Conservation (phyloP, 169 alveolate species). For the Cryptosporidium meleagridis region DNA sequence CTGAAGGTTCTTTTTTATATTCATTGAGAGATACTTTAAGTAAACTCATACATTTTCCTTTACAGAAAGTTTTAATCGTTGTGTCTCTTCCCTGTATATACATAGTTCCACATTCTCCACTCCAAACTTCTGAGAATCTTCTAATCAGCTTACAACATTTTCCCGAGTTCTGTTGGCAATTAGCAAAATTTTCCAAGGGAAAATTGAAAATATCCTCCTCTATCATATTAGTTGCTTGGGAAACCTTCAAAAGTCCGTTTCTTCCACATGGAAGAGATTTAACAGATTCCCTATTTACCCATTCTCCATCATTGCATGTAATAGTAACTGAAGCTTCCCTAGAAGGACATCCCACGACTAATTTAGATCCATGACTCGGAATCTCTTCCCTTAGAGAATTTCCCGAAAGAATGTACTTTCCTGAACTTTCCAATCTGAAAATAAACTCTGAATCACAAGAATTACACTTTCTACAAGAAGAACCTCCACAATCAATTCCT, state of each 20-base stretch:
- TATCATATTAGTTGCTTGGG: neutral
- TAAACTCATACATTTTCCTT: slow-evolving; percentile 51
- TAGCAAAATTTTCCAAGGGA: slow-evolving; percentile 16
- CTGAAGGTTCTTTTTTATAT: neutral
- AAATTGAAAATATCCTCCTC: slow-evolving; percentile 4
- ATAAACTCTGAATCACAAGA: slow-evolving; percentile 52
- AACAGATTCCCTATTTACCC: slow-evolving; percentile 28
- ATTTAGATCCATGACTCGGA: slow-evolving; percentile 18
- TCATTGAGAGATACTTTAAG: neutral
- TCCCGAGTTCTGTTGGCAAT: neutral
- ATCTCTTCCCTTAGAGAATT: neutral
- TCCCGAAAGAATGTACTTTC: neutral
- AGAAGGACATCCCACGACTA: neutral
- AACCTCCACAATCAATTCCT: slow-evolving; percentile 75
- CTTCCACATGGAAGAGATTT: slow-evolving; percentile 40
- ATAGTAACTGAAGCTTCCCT: slow-evolving; percentile 13
- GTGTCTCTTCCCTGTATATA: slow-evolving; percentile 73
- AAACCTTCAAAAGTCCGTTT: neutral
- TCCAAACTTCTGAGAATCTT: slow-evolving; percentile 37
- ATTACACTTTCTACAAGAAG: slow-evolving; percentile 45
- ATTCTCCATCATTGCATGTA: slow-evolving; percentile 60
- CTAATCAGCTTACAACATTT: slow-evolving; percentile 28
- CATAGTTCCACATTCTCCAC: slow-evolving; percentile 71
- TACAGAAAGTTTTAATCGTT: slow-evolving; percentile 58
- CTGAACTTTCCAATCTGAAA: neutral